These are phyloP conservation scores for Lecanicillium sp. DNA, from an alignment of 2,329 filamentous ascomycete genomes.

Conservation along the genomic window DNA sequence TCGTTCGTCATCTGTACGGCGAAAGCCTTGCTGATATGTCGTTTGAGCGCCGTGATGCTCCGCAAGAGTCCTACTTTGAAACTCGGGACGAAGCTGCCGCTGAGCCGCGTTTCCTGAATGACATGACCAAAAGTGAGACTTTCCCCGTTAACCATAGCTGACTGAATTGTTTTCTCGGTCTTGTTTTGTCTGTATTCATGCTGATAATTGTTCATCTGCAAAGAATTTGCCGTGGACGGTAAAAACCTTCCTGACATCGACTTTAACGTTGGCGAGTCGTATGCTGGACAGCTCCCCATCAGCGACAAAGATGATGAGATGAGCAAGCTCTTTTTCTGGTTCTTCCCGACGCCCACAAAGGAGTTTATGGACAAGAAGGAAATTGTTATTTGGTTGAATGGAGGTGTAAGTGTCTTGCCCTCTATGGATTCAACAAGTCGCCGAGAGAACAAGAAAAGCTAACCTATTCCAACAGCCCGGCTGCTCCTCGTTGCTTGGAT, in stretches of 20 bases:
- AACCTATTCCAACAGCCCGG: slow-evolving; percentile 32
- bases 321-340: slow-evolving; percentile 45
- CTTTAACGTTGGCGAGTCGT: slow-evolving; percentile 55
- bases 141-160: background rate
- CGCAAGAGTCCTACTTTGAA: background rate
- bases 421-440: background rate
- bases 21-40: background rate
- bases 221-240: slow-evolving; percentile 53
- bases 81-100: background rate
- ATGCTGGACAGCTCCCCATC: slow-evolving; percentile 51
- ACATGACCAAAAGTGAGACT: slow-evolving; percentile 14
- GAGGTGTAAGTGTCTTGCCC: slow-evolving; percentile 22
- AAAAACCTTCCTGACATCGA: slow-evolving; percentile 54
- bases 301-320: slow-evolving; percentile 29
- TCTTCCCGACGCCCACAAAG: slow-evolving; percentile 39
- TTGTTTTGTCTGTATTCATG: background rate
- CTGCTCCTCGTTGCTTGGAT: slow-evolving; percentile 55
- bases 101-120: slow-evolving; percentile 10
- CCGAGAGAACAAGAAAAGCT: too few relatives aligned
- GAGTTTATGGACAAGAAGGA: slow-evolving; percentile 30
- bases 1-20: background rate
- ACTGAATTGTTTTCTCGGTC: background rate
- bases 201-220: background rate
- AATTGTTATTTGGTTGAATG: slow-evolving; percentile 41
- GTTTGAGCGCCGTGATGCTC: background rate